Evolutionary conservation across 495 filamentous ascomycete species (phyloP).

Genomic region (Tetracladium setigerum): DNA sequence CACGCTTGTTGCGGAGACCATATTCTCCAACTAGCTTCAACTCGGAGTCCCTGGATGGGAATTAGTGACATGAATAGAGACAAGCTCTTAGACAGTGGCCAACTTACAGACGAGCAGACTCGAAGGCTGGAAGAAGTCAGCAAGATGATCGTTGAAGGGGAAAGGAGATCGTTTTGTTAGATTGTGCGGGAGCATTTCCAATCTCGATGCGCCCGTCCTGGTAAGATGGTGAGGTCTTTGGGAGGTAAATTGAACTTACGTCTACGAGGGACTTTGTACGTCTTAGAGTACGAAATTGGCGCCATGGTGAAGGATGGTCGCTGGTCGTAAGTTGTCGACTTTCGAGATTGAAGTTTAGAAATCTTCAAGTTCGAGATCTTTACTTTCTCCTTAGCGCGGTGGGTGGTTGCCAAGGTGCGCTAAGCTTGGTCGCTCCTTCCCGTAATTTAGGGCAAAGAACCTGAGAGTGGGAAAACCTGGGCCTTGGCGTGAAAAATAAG

Average conservation of each 20-base stretch:
- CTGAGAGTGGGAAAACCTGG: no score
- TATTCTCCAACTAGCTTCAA: constrained; percentile 99
- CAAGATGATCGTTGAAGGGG: not conserved
- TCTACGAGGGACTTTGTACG: constrained; percentile 65
- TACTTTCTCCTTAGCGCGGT: not conserved
- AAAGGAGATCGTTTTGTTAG: no score
- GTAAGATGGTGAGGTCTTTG: not conserved
- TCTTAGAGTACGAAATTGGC: constrained; percentile 81
- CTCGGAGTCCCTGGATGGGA: constrained; percentile 81
- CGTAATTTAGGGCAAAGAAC: no score
- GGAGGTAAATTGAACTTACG: constrained; percentile 6
- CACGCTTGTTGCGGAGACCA: constrained; percentile 99
- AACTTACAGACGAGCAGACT: constrained; percentile 99
- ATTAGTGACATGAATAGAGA: constrained; percentile 88
- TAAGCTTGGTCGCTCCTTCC: not conserved
- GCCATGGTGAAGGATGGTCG: constrained; percentile 12
- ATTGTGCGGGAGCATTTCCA: no score
- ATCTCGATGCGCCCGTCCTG: not conserved
- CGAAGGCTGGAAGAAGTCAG: constrained; percentile 61
- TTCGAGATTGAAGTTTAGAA: not conserved
- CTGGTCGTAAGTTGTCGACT: constrained; percentile 9
- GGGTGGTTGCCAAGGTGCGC: not conserved
- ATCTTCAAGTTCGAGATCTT: no score
- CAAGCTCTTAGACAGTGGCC: constrained; percentile 97
- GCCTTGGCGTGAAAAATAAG: not conserved